Conservation (phyloP, 345 rosid genomes). For the Aethionema arabicum region DNA sequence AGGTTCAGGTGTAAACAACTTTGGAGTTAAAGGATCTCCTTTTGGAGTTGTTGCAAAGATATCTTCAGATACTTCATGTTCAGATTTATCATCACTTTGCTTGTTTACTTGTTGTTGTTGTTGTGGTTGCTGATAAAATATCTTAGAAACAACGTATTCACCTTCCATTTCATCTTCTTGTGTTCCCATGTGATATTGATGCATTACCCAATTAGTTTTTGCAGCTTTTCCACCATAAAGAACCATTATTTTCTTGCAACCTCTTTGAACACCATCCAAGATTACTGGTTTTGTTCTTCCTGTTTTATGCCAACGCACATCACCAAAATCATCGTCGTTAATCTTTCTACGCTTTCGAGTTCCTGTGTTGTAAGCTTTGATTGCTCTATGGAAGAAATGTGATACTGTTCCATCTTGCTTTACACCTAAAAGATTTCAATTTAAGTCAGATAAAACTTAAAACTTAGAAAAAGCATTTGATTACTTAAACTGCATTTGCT, state of each 20-base stretch:
- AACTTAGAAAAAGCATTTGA: neutral
- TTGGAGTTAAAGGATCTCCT: constrained; percentile 78
- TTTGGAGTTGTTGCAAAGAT: constrained; percentile 39
- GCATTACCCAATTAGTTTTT: constrained; percentile 98
- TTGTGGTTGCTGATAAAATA: constrained; percentile 81
- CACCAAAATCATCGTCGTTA: constrained; percentile 68
- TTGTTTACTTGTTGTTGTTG: constrained; percentile 38
- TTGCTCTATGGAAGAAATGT: constrained; percentile 84
- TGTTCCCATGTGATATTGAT: constrained; percentile 91
- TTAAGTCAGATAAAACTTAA: constrained; percentile 14
- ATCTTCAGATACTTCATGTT: constrained; percentile 48
- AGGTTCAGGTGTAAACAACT: constrained; percentile 66
- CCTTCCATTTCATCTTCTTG: constrained; percentile 88
- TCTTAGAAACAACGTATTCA: constrained; percentile 79
- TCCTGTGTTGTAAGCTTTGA: constrained; percentile 89
- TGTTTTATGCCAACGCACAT: constrained; percentile 98
- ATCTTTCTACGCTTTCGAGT: constrained; percentile 94
- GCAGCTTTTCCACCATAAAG: constrained; percentile 85
- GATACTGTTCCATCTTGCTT: constrained; percentile 73
- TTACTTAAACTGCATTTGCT: constrained; percentile 4
- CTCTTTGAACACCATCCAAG: constrained; percentile 73
- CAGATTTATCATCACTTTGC: constrained; percentile 64
- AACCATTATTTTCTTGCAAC: constrained; percentile 95
- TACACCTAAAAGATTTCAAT: constrained; percentile 48
- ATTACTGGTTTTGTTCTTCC: constrained; percentile 83